phyloP scores from a whole-genome alignment of 495 filamentous ascomycete genomes.

The Neurospora africana region DNA sequence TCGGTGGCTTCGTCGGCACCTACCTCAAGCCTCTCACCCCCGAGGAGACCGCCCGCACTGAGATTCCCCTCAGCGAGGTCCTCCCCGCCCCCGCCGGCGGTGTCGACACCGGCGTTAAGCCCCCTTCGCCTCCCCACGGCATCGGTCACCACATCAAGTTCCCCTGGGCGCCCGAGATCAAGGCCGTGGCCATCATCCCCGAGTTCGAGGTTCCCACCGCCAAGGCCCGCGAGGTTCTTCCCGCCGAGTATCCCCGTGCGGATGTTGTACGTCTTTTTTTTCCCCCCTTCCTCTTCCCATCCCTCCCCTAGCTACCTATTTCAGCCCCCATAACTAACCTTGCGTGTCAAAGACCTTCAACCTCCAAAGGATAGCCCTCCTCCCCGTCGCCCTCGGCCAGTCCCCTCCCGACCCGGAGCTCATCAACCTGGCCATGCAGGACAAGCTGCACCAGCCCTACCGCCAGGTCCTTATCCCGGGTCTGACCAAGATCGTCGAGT shows the following conservation, averaged over 20 bases:
- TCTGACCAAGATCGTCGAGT: constrained; percentile 77
- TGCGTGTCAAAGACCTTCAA: constrained; percentile 63
- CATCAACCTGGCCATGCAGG: constrained; percentile 95
- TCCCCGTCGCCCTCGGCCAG: constrained; percentile 74
- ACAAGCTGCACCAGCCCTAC: constrained; percentile 94
- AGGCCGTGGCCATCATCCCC: constrained; percentile 87
- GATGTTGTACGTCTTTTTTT: constrained; percentile 54
- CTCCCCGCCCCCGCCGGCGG: constrained; percentile 78
- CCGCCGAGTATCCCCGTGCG: constrained; percentile 58
- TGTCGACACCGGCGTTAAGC: constrained; percentile 69
- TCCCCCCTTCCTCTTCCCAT: no score
- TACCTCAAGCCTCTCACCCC: constrained; percentile 84
- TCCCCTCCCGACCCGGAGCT: constrained; percentile 84
- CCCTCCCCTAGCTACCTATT: neutral
- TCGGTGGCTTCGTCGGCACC: constrained; percentile 93
- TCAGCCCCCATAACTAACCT: neutral
- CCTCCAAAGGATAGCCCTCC: constrained; percentile 77
- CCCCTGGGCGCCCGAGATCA: constrained; percentile 83
- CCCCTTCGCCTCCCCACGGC: constrained; percentile 75
- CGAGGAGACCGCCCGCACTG: constrained; percentile 71
- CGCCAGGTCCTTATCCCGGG: constrained; percentile 81
- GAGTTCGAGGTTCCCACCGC: constrained; percentile 89
- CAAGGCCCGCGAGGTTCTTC: constrained; percentile 73
- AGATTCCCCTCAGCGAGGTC: constrained; percentile 94
- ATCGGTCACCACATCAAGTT: constrained; percentile 94